These are phyloP conservation scores for Yarrowia sp. DNA, from an alignment of 805 yeast genomes.

Conservation along the genomic window DNA sequence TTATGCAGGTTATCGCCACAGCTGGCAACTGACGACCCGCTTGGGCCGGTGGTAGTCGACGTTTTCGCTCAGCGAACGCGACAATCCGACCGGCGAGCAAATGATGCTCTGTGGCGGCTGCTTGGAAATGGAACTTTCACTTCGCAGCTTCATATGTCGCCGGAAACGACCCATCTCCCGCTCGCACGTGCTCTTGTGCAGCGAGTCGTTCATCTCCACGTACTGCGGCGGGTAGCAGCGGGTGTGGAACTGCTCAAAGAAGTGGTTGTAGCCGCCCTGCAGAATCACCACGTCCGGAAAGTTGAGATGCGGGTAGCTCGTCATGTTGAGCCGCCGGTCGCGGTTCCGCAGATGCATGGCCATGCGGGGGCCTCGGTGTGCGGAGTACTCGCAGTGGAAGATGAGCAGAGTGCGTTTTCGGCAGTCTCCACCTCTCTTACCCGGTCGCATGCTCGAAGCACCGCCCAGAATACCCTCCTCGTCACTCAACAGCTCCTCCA, in stretches of 20 bases:
- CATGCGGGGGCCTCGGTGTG: constrained; percentile 91
- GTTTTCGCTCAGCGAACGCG: constrained; percentile 26
- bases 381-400: constrained; percentile 93
- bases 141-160: constrained; percentile 41
- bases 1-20: constrained; percentile 4
- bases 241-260: constrained; percentile 56
- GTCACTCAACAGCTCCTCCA: constrained; percentile 56
- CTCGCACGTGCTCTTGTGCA: constrained; percentile 49
- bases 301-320: constrained; percentile 72
- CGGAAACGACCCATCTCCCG: constrained; percentile 54
- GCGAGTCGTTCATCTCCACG: constrained; percentile 76
- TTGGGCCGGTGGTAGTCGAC: constrained; percentile 21
- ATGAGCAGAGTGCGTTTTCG: constrained; percentile 53
- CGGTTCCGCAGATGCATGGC: constrained; percentile 80
- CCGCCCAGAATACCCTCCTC: constrained; percentile 35
- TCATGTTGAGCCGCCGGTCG: constrained; percentile 72
- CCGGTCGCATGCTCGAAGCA: background rate
- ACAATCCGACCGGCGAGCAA: constrained; percentile 19
- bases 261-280: constrained; percentile 87
- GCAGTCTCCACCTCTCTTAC: constrained; percentile 6
- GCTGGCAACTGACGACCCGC: constrained; percentile 24
- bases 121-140: constrained; percentile 1
- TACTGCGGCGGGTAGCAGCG: constrained; percentile 76
- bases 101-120: background rate
- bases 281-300: constrained; percentile 88